Conservation (phyloP, 2,329 filamentous ascomycete genomes). For the Xenoacremonium recifei region DNA sequence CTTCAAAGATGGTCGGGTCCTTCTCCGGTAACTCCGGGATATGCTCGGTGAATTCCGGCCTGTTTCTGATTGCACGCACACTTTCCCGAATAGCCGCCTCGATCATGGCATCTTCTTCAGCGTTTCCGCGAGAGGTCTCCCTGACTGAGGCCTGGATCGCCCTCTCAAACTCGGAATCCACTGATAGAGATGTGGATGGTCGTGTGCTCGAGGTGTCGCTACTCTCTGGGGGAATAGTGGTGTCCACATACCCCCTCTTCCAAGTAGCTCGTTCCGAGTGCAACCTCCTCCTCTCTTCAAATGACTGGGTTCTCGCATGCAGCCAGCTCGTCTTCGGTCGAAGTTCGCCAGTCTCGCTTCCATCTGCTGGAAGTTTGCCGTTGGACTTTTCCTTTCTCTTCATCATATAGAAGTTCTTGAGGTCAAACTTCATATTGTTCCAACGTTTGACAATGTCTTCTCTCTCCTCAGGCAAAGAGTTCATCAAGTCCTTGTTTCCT, state of each 20-base stretch:
- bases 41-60: conserved; percentile 24
- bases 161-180: conserved; percentile 65
- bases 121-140: conserved; percentile 68
- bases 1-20: conserved; percentile 33
- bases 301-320: conserved; percentile 45
- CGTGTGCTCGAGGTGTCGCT: conserved; percentile 12
- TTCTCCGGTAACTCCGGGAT: conserved; percentile 24
- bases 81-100: conserved; percentile 74
- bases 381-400: conserved; percentile 46
- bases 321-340: conserved; percentile 45
- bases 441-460: conserved; percentile 64
- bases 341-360: conserved; percentile 21
- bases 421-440: conserved; percentile 58
- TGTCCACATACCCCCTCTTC: conserved; percentile 30
- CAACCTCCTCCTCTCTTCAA: conserved; percentile 51
- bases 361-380: conserved; percentile 27
- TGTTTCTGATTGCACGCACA: conserved; percentile 52
- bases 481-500: conserved; percentile 64
- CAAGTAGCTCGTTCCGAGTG: conserved; percentile 46
- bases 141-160: conserved; percentile 69
- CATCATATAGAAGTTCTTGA: conserved; percentile 57
- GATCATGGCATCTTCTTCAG: conserved; percentile 67
- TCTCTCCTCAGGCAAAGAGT: conserved; percentile 56
- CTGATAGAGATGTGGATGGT: conserved; percentile 17
- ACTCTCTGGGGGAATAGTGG: conserved; percentile 8